Evolutionary conservation across 1,139 yeast species (phyloP).

Genomic region (Pichia sp.): DNA sequence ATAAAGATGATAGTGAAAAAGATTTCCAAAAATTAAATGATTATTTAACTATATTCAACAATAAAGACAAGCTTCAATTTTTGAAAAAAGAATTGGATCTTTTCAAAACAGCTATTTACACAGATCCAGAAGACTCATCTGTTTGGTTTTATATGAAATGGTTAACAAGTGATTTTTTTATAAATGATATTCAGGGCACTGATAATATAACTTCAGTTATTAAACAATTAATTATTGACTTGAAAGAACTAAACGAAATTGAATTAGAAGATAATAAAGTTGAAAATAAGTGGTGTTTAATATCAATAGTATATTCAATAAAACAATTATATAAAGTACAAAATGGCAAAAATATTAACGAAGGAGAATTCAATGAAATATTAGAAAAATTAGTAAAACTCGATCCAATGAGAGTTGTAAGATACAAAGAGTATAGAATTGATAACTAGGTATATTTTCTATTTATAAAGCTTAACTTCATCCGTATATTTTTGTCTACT

Average conservation of each 20-base stretch:
- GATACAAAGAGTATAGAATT: slow-evolving; percentile 34
- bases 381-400: slow-evolving; percentile 42
- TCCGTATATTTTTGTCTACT: slow-evolving; percentile 22
- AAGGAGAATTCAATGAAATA: slow-evolving; percentile 5
- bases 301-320: slow-evolving; percentile 40
- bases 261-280: slow-evolving; percentile 52
- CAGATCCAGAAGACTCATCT: slow-evolving; percentile 91
- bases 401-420: slow-evolving; percentile 66
- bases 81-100: slow-evolving; percentile 57
- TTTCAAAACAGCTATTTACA: slow-evolving; percentile 77
- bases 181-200: slow-evolving; percentile 22
- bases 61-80: slow-evolving; percentile 28
- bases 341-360: neutral
- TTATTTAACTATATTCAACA: slow-evolving; percentile 21
- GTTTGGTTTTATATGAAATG: slow-evolving; percentile 87
- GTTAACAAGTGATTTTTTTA: slow-evolving; percentile 57
- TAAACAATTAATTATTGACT: slow-evolving; percentile 24
- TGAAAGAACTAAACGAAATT: slow-evolving; percentile 51
- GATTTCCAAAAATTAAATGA: slow-evolving; percentile 17
- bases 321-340: slow-evolving; percentile 6
- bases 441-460: neutral
- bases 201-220: slow-evolving; percentile 22
- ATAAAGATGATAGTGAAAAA: slow-evolving; percentile 20
- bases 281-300: slow-evolving; percentile 67
- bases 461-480: slow-evolving; percentile 17